Conservation (phyloP, 768 basidiomycete genomes). For the Mycena sanguinolenta region DNA sequence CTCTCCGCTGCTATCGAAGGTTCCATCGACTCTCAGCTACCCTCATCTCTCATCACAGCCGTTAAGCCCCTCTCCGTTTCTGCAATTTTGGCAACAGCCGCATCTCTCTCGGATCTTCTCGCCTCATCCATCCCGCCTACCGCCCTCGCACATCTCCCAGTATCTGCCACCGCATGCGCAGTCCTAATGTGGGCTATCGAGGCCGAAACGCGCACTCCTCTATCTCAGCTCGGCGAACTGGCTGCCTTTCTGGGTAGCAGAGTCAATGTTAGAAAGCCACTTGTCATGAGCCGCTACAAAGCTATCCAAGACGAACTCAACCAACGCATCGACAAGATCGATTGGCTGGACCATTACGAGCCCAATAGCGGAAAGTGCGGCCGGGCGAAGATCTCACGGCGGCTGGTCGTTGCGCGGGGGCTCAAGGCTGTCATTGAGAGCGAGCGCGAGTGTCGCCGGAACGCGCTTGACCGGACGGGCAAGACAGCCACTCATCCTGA, state of each 20-base stretch:
- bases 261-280: conserved; percentile 62
- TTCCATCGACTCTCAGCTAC: conserved; percentile 54
- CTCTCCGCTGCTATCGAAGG: conserved; percentile 54
- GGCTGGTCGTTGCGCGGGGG: conserved; percentile 75
- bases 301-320: conserved; percentile 71
- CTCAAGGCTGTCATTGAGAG: conserved; percentile 79
- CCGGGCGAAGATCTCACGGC: conserved; percentile 72
- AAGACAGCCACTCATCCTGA: not conserved
- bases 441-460: conserved; percentile 71
- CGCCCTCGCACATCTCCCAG: conserved; percentile 53
- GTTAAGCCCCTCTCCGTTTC: conserved; percentile 50
- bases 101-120: conserved; percentile 59
- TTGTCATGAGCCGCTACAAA: conserved; percentile 80
- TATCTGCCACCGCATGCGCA: conserved; percentile 73
- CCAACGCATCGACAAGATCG: conserved; percentile 72
- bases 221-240: conserved; percentile 69
- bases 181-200: conserved; percentile 79
- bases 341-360: conserved; percentile 78
- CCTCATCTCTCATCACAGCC: conserved; percentile 56
- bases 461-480: conserved; percentile 41
- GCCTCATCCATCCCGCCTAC: conserved; percentile 53
- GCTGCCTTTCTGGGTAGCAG: conserved; percentile 68
- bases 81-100: conserved; percentile 56
- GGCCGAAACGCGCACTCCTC: conserved; percentile 67
- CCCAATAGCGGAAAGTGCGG: conserved; percentile 63